phyloP scores from a whole-genome alignment of 2,329 filamentous ascomycete genomes.

The Stachybotrys elegans region DNA sequence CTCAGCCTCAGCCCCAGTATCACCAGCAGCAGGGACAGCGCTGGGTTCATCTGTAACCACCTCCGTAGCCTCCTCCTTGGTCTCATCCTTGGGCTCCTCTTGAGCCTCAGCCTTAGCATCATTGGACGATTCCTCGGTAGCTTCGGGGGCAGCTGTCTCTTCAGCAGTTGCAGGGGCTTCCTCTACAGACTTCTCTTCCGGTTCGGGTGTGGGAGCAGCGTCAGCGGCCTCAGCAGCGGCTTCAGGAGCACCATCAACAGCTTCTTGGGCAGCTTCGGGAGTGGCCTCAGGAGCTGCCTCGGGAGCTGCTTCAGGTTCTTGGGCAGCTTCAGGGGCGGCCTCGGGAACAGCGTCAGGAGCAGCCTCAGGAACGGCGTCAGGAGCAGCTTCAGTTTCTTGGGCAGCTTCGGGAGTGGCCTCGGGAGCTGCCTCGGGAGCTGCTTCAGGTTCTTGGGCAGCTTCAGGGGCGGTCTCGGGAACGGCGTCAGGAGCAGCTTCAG shows the following conservation, averaged over 20 bases:
- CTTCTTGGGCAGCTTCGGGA: not conserved
- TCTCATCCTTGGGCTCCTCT: not conserved
- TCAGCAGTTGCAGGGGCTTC: constrained; percentile 4
- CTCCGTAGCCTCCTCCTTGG: not conserved
- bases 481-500: not conserved
- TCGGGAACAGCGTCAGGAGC: no score
- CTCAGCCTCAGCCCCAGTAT: not conserved
- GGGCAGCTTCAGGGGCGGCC: no score
- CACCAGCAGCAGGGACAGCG: not conserved
- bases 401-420: not conserved
- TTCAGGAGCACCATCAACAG: not conserved
- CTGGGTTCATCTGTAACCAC: constrained; percentile 1
- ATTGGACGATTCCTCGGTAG: constrained; percentile 2
- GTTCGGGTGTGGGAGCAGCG: not conserved
- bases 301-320: not conserved
- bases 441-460: constrained; percentile 2
- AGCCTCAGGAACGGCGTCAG: no score
- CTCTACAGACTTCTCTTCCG: constrained; percentile 1
- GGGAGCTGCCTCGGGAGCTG: no score
- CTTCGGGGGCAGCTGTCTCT: constrained; percentile 2
- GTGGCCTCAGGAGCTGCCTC: no score
- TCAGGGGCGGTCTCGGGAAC: not conserved
- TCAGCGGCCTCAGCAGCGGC: not conserved
- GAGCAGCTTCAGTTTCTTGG: no score
- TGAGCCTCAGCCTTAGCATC: not conserved